A percentile compares a stretch with the other conserved stretches of the same genome.
These are phyloP conservation scores for Blakeslea trispora DNA, from an alignment of 371 early-diverging fungal species.

Conservation along the genomic window DNA sequence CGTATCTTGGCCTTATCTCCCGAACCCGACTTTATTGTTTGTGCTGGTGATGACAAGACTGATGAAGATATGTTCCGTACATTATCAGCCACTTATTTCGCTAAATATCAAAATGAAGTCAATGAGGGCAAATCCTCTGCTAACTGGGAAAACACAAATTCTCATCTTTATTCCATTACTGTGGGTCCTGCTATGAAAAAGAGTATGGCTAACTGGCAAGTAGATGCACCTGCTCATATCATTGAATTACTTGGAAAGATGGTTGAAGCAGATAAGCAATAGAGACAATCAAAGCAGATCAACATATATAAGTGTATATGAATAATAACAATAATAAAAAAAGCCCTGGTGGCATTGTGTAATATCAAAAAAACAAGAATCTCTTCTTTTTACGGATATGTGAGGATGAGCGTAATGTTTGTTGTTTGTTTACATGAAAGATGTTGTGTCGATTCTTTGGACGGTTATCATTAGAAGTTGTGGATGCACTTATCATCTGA, in stretches of 20 bases:
- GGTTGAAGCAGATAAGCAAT: slow-evolving; percentile 16
- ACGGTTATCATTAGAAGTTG: no score
- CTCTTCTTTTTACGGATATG: no score
- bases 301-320: no score
- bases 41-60: slow-evolving; percentile 96
- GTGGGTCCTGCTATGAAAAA: slow-evolving; percentile 79
- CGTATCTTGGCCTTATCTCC: slow-evolving; percentile 61
- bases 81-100: slow-evolving; percentile 17
- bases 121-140: slow-evolving; percentile 4
- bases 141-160: slow-evolving; percentile 12
- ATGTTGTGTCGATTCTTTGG: no score
- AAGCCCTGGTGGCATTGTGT: slow-evolving; percentile 12
- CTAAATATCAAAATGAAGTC: slow-evolving; percentile 18
- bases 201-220: slow-evolving; percentile 84
- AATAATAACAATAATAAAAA: neutral
- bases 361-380: no score
- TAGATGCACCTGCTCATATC: slow-evolving; percentile 52
- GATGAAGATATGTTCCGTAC: slow-evolving; percentile 96
- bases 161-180: slow-evolving; percentile 52
- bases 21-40: slow-evolving; percentile 86
- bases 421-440: no score
- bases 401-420: no score
- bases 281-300: no score
- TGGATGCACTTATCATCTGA: no score
- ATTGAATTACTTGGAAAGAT: slow-evolving; percentile 40